A percentile compares a stretch with the other conserved stretches of the same genome.
Conservation (phyloP, 441 rosid genomes). For the Corymbia citriodora region DNA sequence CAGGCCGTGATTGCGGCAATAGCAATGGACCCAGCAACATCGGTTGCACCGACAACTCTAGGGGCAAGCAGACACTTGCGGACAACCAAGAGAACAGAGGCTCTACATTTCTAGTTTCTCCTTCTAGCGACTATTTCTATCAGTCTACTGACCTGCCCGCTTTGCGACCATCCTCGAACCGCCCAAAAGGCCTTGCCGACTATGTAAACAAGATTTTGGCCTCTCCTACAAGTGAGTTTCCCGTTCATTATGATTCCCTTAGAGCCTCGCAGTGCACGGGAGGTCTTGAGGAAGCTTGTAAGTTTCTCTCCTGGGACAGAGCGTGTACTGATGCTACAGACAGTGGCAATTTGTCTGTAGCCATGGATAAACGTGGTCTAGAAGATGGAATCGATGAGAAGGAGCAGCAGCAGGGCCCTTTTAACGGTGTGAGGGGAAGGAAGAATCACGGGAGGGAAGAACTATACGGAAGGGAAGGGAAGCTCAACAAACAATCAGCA, state of each 20-base stretch:
- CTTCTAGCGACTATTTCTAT: neutral
- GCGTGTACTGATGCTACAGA: neutral
- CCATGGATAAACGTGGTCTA: neutral
- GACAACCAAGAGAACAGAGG: neutral
- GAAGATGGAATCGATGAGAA: neutral
- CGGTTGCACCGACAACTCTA: neutral
- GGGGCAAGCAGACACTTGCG: neutral
- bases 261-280: neutral
- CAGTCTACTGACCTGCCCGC: neutral
- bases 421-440: slow-evolving; percentile 21
- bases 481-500: slow-evolving; percentile 63
- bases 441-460: slow-evolving; percentile 40
- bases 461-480: slow-evolving; percentile 27
- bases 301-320: neutral
- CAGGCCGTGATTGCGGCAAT: neutral
- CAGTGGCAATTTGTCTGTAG: neutral
- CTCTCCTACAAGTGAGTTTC: neutral
- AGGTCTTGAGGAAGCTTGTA: neutral
- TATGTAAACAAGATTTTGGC: neutral
- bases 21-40: neutral
- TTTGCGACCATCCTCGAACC: neutral
- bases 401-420: neutral
- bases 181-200: neutral
- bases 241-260: neutral
- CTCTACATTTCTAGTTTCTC: neutral